These are phyloP conservation scores for Acidomyces sp. DNA, from an alignment of 495 filamentous ascomycete genomes.

Conservation along the genomic window DNA sequence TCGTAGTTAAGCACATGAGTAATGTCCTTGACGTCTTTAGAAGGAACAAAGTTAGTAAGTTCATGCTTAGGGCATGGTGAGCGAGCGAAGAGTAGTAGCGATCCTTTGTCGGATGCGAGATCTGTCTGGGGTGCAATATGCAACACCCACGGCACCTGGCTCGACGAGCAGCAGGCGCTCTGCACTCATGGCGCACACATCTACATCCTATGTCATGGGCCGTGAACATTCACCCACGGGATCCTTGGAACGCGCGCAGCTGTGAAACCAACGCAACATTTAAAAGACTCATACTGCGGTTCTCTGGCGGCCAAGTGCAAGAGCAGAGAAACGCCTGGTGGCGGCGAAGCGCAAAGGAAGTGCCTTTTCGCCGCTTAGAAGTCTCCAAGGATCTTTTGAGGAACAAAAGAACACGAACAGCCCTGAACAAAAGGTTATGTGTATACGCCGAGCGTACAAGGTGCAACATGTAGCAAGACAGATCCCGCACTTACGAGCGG, in stretches of 20 bases:
- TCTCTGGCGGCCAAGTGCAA: conserved; percentile 47
- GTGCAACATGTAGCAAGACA: conserved; percentile 20
- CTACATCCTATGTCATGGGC: conserved; percentile 24
- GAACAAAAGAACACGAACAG: conserved; percentile 67
- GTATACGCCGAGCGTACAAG: conserved; percentile 59
- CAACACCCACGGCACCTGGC: conserved; percentile 27
- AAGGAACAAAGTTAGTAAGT: conserved; percentile 61
- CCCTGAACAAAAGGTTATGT: conserved; percentile 69
- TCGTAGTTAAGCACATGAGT: conserved; percentile 99
- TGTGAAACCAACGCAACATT: conserved; percentile 31
- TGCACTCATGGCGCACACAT: conserved; percentile 17
- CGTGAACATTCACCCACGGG: conserved; percentile 49
- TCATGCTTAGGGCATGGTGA: conserved; percentile 2
- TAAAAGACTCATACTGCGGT: conserved; percentile 55
- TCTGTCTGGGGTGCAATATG: conserved; percentile 46
- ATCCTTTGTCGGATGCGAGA: conserved; percentile 44
- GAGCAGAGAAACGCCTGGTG: conserved; percentile 58
- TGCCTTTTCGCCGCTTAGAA: conserved; percentile 56
- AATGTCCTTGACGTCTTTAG: conserved; percentile 98
- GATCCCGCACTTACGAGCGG: conserved; percentile 42
- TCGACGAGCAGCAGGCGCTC: conserved; percentile 25
- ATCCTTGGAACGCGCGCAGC: conserved; percentile 51
- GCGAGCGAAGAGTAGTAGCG: conserved; percentile 34
- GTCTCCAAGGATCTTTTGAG: conserved; percentile 72
- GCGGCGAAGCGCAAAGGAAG: conserved; percentile 46